phyloP scores from a whole-genome alignment of 2,329 filamentous ascomycete species.

The Lomentospora prolificans region DNA sequence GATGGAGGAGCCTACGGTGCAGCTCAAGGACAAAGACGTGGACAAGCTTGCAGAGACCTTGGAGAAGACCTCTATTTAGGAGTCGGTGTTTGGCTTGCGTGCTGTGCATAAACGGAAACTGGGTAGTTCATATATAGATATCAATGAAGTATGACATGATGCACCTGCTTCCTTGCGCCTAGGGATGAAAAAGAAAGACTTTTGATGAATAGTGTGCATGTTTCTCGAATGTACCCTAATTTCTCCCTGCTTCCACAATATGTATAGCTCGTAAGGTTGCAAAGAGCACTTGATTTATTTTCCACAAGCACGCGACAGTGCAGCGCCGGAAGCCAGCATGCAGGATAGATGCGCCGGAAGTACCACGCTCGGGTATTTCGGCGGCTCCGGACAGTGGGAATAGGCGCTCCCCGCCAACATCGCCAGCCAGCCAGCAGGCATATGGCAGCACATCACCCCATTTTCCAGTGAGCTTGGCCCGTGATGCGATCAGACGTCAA shows the following conservation, averaged over 20 bases:
- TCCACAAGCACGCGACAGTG: not conserved
- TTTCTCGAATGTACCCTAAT: no score
- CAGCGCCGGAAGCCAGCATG: not conserved
- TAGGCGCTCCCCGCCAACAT: not conserved
- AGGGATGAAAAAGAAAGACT: not conserved
- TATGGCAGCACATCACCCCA: not conserved
- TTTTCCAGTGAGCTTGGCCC: no score
- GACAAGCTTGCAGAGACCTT: slow-evolving; percentile 70
- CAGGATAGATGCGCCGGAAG: not conserved
- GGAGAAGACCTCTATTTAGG: slow-evolving; percentile 55
- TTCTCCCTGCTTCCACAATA: not conserved
- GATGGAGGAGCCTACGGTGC: slow-evolving; percentile 63
- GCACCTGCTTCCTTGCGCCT: not conserved
- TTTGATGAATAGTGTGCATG: no score
- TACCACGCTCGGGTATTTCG: no score
- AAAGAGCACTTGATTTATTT: not conserved
- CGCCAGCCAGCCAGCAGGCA: no score
- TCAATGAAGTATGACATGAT: slow-evolving; percentile 2
- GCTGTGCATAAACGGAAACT: not conserved
- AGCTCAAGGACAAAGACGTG: slow-evolving; percentile 65
- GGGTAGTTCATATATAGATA: not conserved
- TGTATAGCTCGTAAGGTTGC: not conserved
- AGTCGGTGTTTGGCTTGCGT: not conserved
- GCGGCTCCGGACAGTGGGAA: not conserved
- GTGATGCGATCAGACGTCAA: not conserved